phyloP scores from a whole-genome alignment of 495 filamentous ascomycete genomes.

The Neurospora terricola region DNA sequence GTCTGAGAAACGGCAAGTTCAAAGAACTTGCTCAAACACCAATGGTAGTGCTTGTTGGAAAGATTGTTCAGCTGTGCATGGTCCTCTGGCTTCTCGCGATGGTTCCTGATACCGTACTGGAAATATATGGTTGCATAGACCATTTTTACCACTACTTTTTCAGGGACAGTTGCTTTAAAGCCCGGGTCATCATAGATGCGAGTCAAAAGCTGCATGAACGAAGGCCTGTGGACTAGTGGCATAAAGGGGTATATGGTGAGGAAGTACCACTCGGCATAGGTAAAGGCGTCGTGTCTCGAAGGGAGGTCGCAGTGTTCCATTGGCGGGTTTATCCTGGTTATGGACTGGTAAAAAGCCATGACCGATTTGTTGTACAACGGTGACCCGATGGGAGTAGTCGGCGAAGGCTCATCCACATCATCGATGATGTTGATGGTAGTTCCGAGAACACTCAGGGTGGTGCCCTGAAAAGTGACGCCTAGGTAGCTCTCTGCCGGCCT shows the following conservation, averaged over 20 bases:
- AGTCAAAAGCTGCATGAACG: constrained; percentile 50
- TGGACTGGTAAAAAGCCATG: constrained; percentile 51
- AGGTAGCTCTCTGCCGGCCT: constrained; percentile 59
- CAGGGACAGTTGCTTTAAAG: constrained; percentile 49
- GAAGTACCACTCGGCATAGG: constrained; percentile 63
- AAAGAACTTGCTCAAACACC: constrained; percentile 54
- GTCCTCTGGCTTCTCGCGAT: constrained; percentile 39
- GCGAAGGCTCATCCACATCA: constrained; percentile 50
- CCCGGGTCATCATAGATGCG: constrained; percentile 52
- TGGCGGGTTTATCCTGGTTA: constrained; percentile 46
- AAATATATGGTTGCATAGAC: constrained; percentile 68
- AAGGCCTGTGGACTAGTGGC: constrained; percentile 60
- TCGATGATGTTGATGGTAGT: constrained; percentile 59
- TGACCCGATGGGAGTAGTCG: constrained; percentile 27
- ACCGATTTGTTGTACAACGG: constrained; percentile 59
- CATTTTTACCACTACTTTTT: constrained; percentile 66
- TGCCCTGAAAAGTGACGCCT: constrained; percentile 62
- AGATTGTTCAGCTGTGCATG: constrained; percentile 43
- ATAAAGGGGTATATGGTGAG: constrained; percentile 60
- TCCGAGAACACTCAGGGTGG: constrained; percentile 61
- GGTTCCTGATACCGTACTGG: constrained; percentile 56
- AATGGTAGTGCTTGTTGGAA: constrained; percentile 69
- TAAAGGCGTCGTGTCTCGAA: constrained; percentile 44
- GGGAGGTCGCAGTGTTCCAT: constrained; percentile 47
- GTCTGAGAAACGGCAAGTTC: constrained; percentile 49